Percentiles rank a stretch among this genome's conserved stretches.
Conservation (phyloP, 768 basidiomycete genomes). For the Jaapia argillacea region DNA sequence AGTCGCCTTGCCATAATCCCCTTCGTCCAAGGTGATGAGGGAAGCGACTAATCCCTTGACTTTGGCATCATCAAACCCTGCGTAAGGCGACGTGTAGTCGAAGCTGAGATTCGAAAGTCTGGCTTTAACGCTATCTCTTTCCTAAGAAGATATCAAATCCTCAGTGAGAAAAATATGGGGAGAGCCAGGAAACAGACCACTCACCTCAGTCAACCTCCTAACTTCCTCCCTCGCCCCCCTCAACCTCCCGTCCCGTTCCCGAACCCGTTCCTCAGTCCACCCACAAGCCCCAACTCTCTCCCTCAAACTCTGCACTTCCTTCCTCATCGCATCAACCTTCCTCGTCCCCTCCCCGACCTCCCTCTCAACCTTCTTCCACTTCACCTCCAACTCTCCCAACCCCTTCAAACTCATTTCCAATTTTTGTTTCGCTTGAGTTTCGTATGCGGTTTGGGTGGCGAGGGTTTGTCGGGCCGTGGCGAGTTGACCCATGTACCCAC, state of each 20-base stretch:
- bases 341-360: constrained; percentile 73
- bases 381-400: constrained; percentile 60
- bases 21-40: constrained; percentile 65
- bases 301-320: constrained; percentile 46
- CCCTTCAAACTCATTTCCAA: constrained; percentile 74
- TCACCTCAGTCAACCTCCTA: constrained; percentile 52
- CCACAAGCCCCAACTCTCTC: constrained; percentile 47
- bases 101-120: constrained; percentile 71
- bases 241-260: constrained; percentile 38
- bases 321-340: constrained; percentile 49
- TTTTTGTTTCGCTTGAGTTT: constrained; percentile 71
- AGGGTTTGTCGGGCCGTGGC: constrained; percentile 71
- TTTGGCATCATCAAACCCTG: constrained; percentile 71
- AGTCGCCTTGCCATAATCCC: constrained; percentile 70
- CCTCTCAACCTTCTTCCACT: constrained; percentile 76
- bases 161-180: constrained; percentile 1
- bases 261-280: constrained; percentile 74
- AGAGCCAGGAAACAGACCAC: constrained; percentile 6
- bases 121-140: constrained; percentile 58
- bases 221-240: constrained; percentile 44
- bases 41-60: constrained; percentile 90
- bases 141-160: constrained; percentile 37
- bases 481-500: constrained; percentile 95
- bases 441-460: constrained; percentile 73
- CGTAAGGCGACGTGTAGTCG: constrained; percentile 66